Conservation (phyloP, 106 monocot species). For the Vanilla planifolia region DNA sequence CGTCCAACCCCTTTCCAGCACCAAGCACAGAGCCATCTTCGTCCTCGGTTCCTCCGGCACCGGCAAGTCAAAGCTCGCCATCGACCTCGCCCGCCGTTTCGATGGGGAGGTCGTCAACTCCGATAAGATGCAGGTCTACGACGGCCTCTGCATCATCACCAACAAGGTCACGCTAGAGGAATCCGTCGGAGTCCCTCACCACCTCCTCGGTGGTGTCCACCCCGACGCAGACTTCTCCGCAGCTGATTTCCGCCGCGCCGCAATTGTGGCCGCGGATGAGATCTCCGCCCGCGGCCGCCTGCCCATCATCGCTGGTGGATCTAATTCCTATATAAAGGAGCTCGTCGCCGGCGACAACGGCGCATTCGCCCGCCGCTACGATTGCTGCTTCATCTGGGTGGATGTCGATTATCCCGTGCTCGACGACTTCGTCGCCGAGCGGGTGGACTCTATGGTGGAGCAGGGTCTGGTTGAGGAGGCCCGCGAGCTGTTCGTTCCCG, state of each 20-base stretch:
- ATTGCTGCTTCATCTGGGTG: slow-evolving; percentile 59
- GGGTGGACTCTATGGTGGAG: slow-evolving; percentile 43
- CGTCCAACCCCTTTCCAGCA: not conserved
- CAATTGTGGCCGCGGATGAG: slow-evolving; percentile 3
- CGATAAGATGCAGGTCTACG: slow-evolving; percentile 74
- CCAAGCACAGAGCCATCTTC: slow-evolving; percentile 11
- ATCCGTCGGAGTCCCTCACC: slow-evolving; percentile 41
- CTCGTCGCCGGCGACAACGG: slow-evolving; percentile 27
- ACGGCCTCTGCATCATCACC: slow-evolving; percentile 50
- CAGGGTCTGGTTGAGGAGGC: slow-evolving; percentile 37
- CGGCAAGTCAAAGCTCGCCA: slow-evolving; percentile 56
- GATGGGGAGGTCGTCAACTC: slow-evolving; percentile 61
- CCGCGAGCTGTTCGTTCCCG: slow-evolving; percentile 2
- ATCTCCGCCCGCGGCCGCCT: slow-evolving; percentile 31
- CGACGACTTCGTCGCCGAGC: slow-evolving; percentile 14
- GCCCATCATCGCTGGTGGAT: slow-evolving; percentile 65
- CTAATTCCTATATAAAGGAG: slow-evolving; percentile 55
- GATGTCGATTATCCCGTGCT: slow-evolving; percentile 33
- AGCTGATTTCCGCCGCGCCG: slow-evolving; percentile 26
- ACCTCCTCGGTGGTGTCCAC: slow-evolving; percentile 48
- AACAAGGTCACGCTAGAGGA: slow-evolving; percentile 62
- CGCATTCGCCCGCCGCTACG: slow-evolving; percentile 29
- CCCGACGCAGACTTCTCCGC: slow-evolving; percentile 49
- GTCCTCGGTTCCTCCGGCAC: slow-evolving; percentile 55
- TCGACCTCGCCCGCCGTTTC: slow-evolving; percentile 38